phyloP scores from a whole-genome alignment of 1,139 yeast species.

The Pichia sp. region DNA sequence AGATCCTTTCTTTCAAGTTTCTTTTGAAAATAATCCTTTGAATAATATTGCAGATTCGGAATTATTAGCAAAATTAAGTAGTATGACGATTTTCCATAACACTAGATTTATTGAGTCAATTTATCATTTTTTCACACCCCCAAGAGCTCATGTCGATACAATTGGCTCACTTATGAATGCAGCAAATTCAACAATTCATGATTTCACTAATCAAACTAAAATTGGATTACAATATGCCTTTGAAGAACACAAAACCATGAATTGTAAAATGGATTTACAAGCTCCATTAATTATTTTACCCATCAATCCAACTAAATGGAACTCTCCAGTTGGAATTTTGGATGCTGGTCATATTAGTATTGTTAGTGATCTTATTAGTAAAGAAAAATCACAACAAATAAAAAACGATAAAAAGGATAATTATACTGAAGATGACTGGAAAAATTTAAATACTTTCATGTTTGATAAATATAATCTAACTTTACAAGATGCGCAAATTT shows the following conservation, averaged over 20 bases:
- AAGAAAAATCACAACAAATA: conserved; percentile 60
- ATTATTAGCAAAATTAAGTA: conserved; percentile 65
- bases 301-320: conserved; percentile 67
- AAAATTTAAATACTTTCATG: conserved; percentile 67
- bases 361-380: conserved; percentile 72
- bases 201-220: conserved; percentile 81
- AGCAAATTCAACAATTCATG: conserved; percentile 93
- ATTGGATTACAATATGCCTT: conserved; percentile 89
- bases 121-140: conserved; percentile 74
- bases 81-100: conserved; percentile 87
- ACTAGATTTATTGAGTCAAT: conserved; percentile 73
- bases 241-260: conserved; percentile 88
- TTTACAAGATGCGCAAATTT: conserved; percentile 79
- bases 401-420: conserved; percentile 56
- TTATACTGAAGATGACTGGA: conserved; percentile 71
- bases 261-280: conserved; percentile 79
- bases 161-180: conserved; percentile 90
- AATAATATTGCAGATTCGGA: conserved; percentile 79
- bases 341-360: conserved; percentile 96
- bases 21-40: conserved; percentile 81
- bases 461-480: conserved; percentile 78
- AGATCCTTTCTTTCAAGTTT: conserved; percentile 69
- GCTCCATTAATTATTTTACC: conserved; percentile 94
- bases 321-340: conserved; percentile 82
- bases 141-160: conserved; percentile 78